phyloP scores from a whole-genome alignment of 2,329 filamentous ascomycete species.

The Aspergillus brunneoviolaceus region DNA sequence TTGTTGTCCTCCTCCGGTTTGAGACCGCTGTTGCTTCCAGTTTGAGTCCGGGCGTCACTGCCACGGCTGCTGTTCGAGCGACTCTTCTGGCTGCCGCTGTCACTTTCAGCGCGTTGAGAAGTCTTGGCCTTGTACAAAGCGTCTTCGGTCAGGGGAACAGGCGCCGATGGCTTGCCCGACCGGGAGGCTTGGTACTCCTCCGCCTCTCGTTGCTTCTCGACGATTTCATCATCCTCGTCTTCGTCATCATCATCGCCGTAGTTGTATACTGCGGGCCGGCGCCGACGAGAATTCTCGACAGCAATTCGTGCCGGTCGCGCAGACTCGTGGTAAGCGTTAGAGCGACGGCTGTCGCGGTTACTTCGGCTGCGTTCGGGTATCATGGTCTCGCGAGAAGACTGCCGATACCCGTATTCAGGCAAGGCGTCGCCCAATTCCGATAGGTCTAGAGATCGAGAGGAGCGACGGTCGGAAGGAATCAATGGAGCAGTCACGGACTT shows the following conservation, averaged over 20 bases:
- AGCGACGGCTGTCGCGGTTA: conserved; percentile 28
- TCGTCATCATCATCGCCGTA: conserved; percentile 22
- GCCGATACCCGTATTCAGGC: conserved; percentile 32
- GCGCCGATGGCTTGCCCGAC: conserved; percentile 23
- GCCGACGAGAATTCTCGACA: conserved; percentile 37
- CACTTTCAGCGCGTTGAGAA: conserved; percentile 33
- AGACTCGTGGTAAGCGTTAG: conserved; percentile 35
- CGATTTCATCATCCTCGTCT: conserved; percentile 27
- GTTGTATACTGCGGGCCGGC: conserved; percentile 34
- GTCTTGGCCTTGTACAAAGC: conserved; percentile 34
- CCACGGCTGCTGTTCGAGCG: conserved; percentile 43
- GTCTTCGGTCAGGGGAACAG: conserved; percentile 36
- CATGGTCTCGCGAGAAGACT: conserved; percentile 31
- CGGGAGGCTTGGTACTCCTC: conserved; percentile 44
- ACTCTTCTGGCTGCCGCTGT: conserved; percentile 43
- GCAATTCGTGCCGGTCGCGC: conserved; percentile 32
- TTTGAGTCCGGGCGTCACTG: conserved; percentile 37
- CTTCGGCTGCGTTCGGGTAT: conserved; percentile 38
- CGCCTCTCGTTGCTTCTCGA: conserved; percentile 37
- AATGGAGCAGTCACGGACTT: conserved; percentile 34
- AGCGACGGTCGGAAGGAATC: conserved; percentile 30
- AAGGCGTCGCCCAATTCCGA: conserved; percentile 34
- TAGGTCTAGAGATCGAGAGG: conserved; percentile 36
- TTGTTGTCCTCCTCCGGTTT: conserved; percentile 39
- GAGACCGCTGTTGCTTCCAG: conserved; percentile 33